A percentile compares a stretch with the other conserved stretches of the same genome.
phyloP scores from a whole-genome alignment of 192 early-diverging fungal genomes.

The Entomortierella beljakovae region DNA sequence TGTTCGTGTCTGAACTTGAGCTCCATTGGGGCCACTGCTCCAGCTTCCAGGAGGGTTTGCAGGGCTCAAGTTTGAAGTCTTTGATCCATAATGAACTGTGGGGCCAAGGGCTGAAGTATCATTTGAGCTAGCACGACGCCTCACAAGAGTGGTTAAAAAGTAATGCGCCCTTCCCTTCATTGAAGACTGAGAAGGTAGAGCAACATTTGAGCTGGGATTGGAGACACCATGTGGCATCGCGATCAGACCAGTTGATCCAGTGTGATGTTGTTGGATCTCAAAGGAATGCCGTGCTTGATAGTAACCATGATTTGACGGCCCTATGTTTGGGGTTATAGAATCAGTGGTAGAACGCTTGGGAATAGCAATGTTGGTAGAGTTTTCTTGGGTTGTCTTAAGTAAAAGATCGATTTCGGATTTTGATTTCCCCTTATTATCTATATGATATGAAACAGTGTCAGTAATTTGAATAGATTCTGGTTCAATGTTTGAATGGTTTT shows the following conservation, averaged over 20 bases:
- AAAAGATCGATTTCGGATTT: slow-evolving; percentile 37
- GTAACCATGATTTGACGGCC: not conserved
- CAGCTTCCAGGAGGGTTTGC: slow-evolving; percentile 12
- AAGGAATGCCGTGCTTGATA: not conserved
- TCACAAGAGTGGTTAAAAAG: slow-evolving; percentile 39
- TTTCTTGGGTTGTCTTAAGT: slow-evolving; percentile 12
- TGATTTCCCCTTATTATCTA: slow-evolving; percentile 21
- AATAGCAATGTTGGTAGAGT: not conserved
- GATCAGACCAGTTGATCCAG: not conserved
- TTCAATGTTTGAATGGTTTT: not conserved
- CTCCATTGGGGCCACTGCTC: not conserved
- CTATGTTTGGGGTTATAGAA: not conserved
- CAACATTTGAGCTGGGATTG: not conserved
- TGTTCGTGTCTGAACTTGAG: not conserved
- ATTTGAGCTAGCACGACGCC: slow-evolving; percentile 34
- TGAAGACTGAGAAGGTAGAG: slow-evolving; percentile 12
- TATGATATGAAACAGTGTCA: too few relatives aligned
- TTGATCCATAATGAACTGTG: slow-evolving; percentile 2
- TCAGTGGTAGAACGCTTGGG: not conserved
- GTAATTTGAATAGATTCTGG: too few relatives aligned
- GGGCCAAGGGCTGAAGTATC: slow-evolving; percentile 26
- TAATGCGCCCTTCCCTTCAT: slow-evolving; percentile 49
- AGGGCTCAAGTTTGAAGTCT: not conserved
- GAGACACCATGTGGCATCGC: not conserved
- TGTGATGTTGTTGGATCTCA: slow-evolving; percentile 1